These are phyloP conservation scores for Ceratocystis ficicola DNA, from an alignment of 2,329 filamentous ascomycete species.

Conservation along the genomic window DNA sequence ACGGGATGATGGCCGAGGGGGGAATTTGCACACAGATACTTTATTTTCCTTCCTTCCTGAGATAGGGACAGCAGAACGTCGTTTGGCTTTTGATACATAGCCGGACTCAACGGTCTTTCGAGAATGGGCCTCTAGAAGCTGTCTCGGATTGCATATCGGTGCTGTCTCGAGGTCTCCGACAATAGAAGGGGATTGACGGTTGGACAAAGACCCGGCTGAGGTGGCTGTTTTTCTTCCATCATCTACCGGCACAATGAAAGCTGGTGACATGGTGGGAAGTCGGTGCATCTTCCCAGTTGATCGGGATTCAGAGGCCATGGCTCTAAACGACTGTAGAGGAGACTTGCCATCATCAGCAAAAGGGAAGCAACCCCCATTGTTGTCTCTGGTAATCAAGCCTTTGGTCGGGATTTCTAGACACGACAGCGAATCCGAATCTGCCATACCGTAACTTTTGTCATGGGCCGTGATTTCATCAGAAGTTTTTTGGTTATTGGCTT, in stretches of 20 bases:
- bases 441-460: background rate
- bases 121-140: background rate
- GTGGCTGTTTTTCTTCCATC: background rate
- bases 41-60: conserved; percentile 7
- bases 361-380: background rate
- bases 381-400: background rate
- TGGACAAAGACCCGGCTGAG: too few species aligned
- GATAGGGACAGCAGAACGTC: background rate
- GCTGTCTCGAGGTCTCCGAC: conserved; percentile 20
- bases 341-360: background rate
- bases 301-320: background rate
- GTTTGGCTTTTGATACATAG: background rate
- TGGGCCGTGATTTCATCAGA: background rate
- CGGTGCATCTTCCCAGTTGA: background rate
- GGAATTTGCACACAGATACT: background rate
- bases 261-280: conserved; percentile 8
- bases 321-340: background rate
- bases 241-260: conserved; percentile 5
- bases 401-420: background rate
- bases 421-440: background rate
- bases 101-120: background rate
- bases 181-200: conserved; percentile 10
- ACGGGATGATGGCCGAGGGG: conserved; percentile 18
- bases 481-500: background rate
- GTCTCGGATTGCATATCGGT: background rate